These are phyloP conservation scores for Trichoderma breve DNA, from an alignment of 2,329 filamentous ascomycete genomes.

Conservation along the genomic window DNA sequence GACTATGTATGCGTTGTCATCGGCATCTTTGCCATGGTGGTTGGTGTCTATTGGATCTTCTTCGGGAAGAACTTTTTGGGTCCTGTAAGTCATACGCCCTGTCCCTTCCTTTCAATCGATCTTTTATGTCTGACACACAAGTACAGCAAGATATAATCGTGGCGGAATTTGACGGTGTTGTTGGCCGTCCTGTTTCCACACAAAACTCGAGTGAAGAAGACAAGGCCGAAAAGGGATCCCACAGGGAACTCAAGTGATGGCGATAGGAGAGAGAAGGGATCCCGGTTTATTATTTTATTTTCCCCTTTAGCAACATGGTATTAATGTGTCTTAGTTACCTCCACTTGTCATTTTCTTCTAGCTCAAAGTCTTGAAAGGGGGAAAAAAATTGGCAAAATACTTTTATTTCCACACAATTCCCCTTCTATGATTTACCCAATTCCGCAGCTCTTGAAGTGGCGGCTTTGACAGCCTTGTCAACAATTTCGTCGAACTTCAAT, in stretches of 20 bases:
- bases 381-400: background rate
- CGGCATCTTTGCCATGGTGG: conserved; percentile 5
- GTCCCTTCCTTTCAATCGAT: background rate
- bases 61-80: conserved; percentile 3
- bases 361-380: background rate
- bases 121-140: background rate
- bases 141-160: conserved; percentile 11
- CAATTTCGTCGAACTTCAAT: conserved; percentile 42
- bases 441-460: conserved; percentile 44
- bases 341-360: background rate
- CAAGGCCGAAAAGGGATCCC: background rate
- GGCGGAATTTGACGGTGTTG: background rate
- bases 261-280: background rate
- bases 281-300: background rate
- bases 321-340: background rate
- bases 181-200: background rate
- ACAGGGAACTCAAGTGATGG: background rate
- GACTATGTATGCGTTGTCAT: conserved; percentile 10
- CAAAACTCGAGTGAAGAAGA: conserved; percentile 1
- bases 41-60: background rate
- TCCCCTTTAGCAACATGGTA: background rate
- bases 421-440: conserved; percentile 35
- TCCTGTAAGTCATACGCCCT: background rate
- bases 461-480: conserved; percentile 47
- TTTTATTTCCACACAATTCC: background rate